A percentile compares a stretch with the other conserved stretches of the same genome.
Conservation (phyloP, 108 stramenopile species). For the Ochromonas danica region DNA sequence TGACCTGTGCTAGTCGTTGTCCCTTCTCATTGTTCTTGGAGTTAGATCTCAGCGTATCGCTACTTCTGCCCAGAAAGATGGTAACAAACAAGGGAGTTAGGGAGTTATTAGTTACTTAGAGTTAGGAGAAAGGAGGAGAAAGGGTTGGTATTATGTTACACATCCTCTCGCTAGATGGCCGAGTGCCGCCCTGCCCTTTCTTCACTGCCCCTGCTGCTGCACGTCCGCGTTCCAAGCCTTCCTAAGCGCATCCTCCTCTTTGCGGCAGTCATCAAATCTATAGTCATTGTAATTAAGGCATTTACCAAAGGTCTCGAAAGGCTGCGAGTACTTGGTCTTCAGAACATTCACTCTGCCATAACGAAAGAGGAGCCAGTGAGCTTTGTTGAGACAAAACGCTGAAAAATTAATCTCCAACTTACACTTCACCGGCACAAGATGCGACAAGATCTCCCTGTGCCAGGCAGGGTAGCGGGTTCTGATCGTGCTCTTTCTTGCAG, state of each 20-base stretch:
- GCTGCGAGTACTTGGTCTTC: background rate
- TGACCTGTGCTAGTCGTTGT: too few species aligned
- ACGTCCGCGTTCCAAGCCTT: background rate
- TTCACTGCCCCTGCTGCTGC: too few species aligned
- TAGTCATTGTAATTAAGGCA: conserved; percentile 7
- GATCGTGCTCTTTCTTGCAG: background rate
- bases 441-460: background rate
- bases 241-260: background rate
- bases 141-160: too few species aligned
- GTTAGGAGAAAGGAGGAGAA: too few species aligned
- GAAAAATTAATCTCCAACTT: background rate
- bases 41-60: too few species aligned
- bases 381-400: background rate
- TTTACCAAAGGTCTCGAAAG: background rate
- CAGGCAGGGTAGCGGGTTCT: background rate
- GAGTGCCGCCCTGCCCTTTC: too few species aligned
- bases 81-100: too few species aligned
- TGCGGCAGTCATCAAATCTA: background rate
- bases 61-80: too few species aligned
- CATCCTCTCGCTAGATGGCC: too few species aligned
- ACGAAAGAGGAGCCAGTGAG: background rate
- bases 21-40: too few species aligned
- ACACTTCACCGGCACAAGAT: conserved; percentile 11
- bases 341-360: background rate
- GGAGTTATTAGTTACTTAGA: too few species aligned